phyloP scores from a whole-genome alignment of 805 yeast genomes.

The Priceomyces melissophilus region DNA sequence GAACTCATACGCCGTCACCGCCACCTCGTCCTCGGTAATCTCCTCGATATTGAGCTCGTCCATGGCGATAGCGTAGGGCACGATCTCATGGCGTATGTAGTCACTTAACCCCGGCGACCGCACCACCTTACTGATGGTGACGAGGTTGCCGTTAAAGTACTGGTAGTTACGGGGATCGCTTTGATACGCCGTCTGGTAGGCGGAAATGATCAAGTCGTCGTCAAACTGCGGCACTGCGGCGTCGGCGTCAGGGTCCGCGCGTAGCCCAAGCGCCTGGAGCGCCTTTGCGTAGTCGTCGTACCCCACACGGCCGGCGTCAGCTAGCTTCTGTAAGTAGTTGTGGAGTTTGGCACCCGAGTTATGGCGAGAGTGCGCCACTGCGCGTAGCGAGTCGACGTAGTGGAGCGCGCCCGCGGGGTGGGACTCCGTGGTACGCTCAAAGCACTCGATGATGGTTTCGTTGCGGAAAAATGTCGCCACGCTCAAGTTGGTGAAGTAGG shows the following conservation, averaged over 20 bases:
- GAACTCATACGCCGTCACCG: constrained; percentile 70
- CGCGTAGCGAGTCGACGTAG: constrained; percentile 37
- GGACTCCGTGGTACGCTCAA: constrained; percentile 32
- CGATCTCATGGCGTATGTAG: constrained; percentile 27
- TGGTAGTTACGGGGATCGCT: constrained; percentile 35
- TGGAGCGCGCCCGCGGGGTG: constrained; percentile 29
- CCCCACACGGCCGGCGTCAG: constrained; percentile 30
- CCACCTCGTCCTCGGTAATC: constrained; percentile 55
- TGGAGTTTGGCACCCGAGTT: constrained; percentile 19
- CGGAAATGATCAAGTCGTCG: constrained; percentile 32
- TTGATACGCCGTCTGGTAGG: constrained; percentile 28
- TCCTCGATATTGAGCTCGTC: constrained; percentile 38
- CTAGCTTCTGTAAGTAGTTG: constrained; percentile 25
- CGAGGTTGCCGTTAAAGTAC: constrained; percentile 30
- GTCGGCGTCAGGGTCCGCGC: constrained; percentile 5
- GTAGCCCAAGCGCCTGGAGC: constrained; percentile 29
- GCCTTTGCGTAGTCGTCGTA: constrained; percentile 30
- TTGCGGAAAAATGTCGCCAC: constrained; percentile 32
- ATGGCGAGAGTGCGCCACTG: constrained; percentile 15
- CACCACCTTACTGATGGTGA: constrained; percentile 23
- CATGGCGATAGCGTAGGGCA: constrained; percentile 33
- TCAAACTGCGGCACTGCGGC: constrained; percentile 8
- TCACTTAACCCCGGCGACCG: constrained; percentile 17
- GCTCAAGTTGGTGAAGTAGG: constrained; percentile 29
- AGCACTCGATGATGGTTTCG: constrained; percentile 39